Evolutionary conservation across 345 rosid species (phyloP).

Genomic region (Isatis tinctoria): DNA sequence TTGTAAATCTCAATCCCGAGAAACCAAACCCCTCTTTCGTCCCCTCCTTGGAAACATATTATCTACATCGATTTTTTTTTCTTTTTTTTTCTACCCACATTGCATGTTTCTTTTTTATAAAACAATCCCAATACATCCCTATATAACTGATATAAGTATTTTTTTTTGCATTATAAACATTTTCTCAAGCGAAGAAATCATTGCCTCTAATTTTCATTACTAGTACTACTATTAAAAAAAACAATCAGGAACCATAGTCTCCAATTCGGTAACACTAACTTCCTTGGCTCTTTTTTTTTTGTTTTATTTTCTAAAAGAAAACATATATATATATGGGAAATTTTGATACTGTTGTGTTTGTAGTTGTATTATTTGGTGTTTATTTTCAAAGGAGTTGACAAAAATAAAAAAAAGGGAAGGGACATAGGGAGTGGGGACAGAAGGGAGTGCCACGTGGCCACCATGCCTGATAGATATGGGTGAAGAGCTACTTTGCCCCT

Average conservation of each 20-base stretch:
- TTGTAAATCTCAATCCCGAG: slow-evolving; percentile 33
- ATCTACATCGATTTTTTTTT: not conserved
- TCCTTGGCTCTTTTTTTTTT: not conserved
- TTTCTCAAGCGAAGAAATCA: not conserved
- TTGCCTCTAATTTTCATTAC: not conserved
- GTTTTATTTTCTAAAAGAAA: not conserved
- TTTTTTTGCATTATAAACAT: too few relatives aligned
- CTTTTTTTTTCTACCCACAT: not conserved
- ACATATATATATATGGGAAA: not conserved
- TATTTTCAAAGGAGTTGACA: slow-evolving; percentile 12
- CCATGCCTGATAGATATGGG: slow-evolving; percentile 24
- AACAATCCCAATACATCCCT: not conserved
- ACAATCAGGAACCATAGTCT: not conserved
- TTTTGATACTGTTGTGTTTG: not conserved
- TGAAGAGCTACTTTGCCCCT: too few relatives aligned
- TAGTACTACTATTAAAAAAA: not conserved
- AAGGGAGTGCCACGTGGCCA: slow-evolving; percentile 15
- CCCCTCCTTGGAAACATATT: slow-evolving; percentile 34
- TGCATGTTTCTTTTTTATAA: too few relatives aligned
- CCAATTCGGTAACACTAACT: not conserved
- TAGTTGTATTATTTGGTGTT: not conserved
- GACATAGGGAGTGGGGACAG: not conserved
- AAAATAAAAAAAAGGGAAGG: not conserved
- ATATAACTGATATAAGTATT: too few relatives aligned
- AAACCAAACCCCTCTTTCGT: slow-evolving; percentile 33